Percentiles rank a stretch among this genome's conserved stretches.
These are phyloP conservation scores for Mycena haematopus DNA, from an alignment of 768 basidiomycete genomes.

Conservation along the genomic window DNA sequence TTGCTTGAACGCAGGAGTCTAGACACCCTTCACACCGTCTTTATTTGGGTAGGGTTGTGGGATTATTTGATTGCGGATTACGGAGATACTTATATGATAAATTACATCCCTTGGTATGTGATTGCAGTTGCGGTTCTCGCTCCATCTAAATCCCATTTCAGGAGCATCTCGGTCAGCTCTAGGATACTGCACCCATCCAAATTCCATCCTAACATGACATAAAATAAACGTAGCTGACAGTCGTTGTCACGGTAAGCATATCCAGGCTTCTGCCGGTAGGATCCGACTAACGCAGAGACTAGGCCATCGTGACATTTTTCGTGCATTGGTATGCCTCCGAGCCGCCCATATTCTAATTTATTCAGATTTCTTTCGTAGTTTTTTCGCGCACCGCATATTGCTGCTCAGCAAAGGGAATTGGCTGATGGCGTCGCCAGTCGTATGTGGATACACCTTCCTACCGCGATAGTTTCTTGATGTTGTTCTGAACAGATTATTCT, in stretches of 20 bases:
- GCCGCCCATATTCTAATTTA: not conserved
- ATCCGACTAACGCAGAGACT: not conserved
- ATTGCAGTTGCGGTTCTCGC: not conserved
- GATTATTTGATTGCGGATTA: constrained; percentile 51
- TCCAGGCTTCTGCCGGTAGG: not conserved
- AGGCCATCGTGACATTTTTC: constrained; percentile 56
- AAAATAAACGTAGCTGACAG: constrained; percentile 38
- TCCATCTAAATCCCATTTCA: constrained; percentile 20
- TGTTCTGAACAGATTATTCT: constrained; percentile 34
- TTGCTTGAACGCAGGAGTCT: constrained; percentile 37
- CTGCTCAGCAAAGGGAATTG: constrained; percentile 43
- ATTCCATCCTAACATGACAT: constrained; percentile 3
- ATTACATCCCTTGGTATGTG: constrained; percentile 52
- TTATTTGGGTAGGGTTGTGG: constrained; percentile 50
- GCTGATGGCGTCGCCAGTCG: constrained; percentile 42
- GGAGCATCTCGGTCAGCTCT: constrained; percentile 46
- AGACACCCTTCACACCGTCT: constrained; percentile 47
- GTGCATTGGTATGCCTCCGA: constrained; percentile 54
- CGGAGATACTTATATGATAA: constrained; percentile 44
- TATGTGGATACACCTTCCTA: constrained; percentile 24
- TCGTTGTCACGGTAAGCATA: constrained; percentile 41
- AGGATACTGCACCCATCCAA: not conserved
- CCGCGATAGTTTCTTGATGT: not conserved
- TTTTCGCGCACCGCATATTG: constrained; percentile 11
- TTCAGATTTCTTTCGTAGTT: not conserved